Evolutionary conservation across 148 eudicot genomes (phyloP).

Genomic region (Pouteria glomerata): DNA sequence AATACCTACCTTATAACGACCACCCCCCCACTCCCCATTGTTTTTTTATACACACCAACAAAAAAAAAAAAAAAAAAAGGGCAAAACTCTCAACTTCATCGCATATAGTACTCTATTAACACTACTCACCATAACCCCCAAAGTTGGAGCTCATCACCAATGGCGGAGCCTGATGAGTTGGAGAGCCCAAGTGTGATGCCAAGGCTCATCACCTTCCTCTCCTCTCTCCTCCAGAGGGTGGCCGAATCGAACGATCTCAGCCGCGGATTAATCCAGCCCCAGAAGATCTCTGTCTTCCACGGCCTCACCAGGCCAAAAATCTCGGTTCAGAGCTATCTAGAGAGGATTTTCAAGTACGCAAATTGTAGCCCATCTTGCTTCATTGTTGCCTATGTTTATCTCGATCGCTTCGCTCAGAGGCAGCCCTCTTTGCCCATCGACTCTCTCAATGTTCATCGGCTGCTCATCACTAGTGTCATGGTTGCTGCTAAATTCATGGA

Average conservation of each 20-base stretch:
- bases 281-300: slow-evolving; percentile 59
- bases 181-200: slow-evolving; percentile 43
- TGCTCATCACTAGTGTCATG: slow-evolving; percentile 77
- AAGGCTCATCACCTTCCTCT: slow-evolving; percentile 53
- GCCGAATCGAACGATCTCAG: slow-evolving; percentile 61
- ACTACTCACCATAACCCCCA: neutral
- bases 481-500: slow-evolving; percentile 84
- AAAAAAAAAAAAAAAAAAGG: neutral
- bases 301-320: slow-evolving; percentile 63
- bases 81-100: neutral
- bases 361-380: slow-evolving; percentile 79
- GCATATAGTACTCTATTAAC: neutral
- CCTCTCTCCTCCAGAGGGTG: slow-evolving; percentile 52
- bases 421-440: slow-evolving; percentile 60
- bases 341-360: slow-evolving; percentile 77
- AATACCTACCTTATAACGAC: neutral
- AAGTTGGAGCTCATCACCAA: slow-evolving; percentile 3
- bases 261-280: slow-evolving; percentile 25
- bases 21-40: neutral
- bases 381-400: slow-evolving; percentile 74
- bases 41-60: neutral
- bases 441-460: slow-evolving; percentile 71
- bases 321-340: slow-evolving; percentile 57
- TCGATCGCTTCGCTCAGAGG: slow-evolving; percentile 65
- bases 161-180: slow-evolving; percentile 33